A percentile compares a stretch with the other conserved stretches of the same genome.
phyloP scores from a whole-genome alignment of 2,329 filamentous ascomycete genomes.

The Nemania sp. region DNA sequence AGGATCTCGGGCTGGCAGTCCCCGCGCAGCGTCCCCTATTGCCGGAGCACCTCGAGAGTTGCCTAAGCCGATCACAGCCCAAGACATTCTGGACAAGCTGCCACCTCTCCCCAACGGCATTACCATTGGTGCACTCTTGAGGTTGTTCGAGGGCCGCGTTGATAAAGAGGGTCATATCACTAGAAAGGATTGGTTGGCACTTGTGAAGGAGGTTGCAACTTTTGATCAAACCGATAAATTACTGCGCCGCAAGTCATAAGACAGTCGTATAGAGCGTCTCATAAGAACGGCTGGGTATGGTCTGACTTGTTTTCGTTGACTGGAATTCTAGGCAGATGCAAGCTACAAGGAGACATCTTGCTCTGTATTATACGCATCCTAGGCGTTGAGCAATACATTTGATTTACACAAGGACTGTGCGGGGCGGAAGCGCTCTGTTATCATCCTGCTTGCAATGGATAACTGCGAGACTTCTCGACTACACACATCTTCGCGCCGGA shows the following conservation, averaged over 20 bases:
- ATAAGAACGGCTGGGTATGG: not conserved
- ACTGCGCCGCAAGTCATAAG: constrained; percentile 47
- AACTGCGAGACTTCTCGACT: too few relatives aligned
- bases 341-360: not conserved
- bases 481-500: too few relatives aligned
- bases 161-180: constrained; percentile 55
- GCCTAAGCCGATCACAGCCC: constrained; percentile 47
- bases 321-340: not conserved
- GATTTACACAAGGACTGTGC: not conserved
- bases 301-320: not conserved
- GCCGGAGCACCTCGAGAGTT: constrained; percentile 26
- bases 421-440: not conserved
- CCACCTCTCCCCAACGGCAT: constrained; percentile 56
- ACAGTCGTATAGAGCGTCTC: not conserved
- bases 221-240: constrained; percentile 61
- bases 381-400: too few relatives aligned
- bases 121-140: constrained; percentile 56
- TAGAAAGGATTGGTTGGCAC: constrained; percentile 59
- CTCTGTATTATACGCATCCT: too few relatives aligned
- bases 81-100: constrained; percentile 59
- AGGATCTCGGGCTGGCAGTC: constrained; percentile 66
- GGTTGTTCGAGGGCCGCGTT: constrained; percentile 57
- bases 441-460: too few relatives aligned
- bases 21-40: constrained; percentile 45
- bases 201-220: constrained; percentile 59